Percentiles rank a stretch among this genome's conserved stretches.
Evolutionary conservation across 169 alveolate species (phyloP).

Genomic region (Perkinsus marinus): DNA sequence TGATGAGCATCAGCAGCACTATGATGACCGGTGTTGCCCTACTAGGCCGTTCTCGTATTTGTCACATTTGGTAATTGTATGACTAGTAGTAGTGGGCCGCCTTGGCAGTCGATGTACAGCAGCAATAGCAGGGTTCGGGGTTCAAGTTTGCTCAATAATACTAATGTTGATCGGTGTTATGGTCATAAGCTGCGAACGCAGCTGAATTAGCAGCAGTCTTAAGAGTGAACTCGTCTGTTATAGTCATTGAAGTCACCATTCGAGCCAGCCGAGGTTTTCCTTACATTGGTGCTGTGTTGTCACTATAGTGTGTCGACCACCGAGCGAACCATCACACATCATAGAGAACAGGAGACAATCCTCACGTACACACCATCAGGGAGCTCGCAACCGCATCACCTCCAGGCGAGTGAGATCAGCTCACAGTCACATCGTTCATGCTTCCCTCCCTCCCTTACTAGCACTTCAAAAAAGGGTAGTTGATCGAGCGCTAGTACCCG

Average conservation of each 20-base stretch:
- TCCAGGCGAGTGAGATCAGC: neutral
- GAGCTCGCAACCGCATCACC: neutral
- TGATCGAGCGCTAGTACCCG: neutral
- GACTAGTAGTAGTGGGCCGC: neutral
- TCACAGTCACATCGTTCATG: neutral
- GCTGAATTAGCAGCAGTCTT: neutral
- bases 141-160: neutral
- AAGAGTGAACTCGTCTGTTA: neutral
- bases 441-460: neutral
- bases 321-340: neutral
- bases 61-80: neutral
- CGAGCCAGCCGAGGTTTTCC: neutral
- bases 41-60: too few relatives aligned
- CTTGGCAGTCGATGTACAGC: neutral
- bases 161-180: too few relatives aligned
- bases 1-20: too few relatives aligned
- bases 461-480: neutral
- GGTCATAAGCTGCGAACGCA: neutral
- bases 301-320: neutral
- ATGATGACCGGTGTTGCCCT: neutral
- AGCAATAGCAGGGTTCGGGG: too few relatives aligned
- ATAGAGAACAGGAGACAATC: too few relatives aligned
- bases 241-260: neutral
- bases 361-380: too few relatives aligned
- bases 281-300: neutral